Evolutionary conservation across 2,329 filamentous ascomycete species (phyloP).

Genomic region (Fusarium protoensiforme): DNA sequence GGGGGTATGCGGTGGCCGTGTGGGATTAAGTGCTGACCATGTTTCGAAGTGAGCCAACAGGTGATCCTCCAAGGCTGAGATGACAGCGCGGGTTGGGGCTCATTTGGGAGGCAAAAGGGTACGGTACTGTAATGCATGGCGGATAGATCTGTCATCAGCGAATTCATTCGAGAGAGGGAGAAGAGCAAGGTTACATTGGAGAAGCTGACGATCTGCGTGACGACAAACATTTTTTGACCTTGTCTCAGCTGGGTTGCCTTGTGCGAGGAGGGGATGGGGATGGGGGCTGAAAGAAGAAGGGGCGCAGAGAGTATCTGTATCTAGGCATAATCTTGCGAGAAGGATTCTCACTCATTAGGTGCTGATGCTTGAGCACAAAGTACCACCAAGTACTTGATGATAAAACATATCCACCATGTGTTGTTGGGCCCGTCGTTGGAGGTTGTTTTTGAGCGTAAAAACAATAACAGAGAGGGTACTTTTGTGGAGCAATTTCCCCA

Average conservation of each 20-base stretch:
- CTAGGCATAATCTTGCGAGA: not conserved
- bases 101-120: not conserved
- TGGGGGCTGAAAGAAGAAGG: not conserved
- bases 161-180: slow-evolving; percentile 15
- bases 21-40: slow-evolving; percentile 42
- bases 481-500: not conserved
- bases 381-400: not conserved
- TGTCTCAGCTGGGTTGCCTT: slow-evolving; percentile 26
- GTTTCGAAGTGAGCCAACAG: slow-evolving; percentile 25
- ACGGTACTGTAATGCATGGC: not conserved
- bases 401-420: not conserved
- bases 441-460: not conserved
- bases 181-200: slow-evolving; percentile 24
- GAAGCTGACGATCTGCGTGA: slow-evolving; percentile 40
- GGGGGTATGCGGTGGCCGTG: slow-evolving; percentile 13
- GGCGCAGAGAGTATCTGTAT: not conserved
- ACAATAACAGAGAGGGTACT: not conserved
- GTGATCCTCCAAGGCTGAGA: slow-evolving; percentile 12
- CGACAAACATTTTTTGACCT: slow-evolving; percentile 35
- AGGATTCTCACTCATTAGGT: not conserved
- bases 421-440: not conserved
- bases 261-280: not conserved
- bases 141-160: slow-evolving; percentile 13
- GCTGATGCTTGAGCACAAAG: not conserved
- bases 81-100: not conserved